phyloP scores from a whole-genome alignment of 1,139 yeast genomes.

The Arxiozyma bovina region DNA sequence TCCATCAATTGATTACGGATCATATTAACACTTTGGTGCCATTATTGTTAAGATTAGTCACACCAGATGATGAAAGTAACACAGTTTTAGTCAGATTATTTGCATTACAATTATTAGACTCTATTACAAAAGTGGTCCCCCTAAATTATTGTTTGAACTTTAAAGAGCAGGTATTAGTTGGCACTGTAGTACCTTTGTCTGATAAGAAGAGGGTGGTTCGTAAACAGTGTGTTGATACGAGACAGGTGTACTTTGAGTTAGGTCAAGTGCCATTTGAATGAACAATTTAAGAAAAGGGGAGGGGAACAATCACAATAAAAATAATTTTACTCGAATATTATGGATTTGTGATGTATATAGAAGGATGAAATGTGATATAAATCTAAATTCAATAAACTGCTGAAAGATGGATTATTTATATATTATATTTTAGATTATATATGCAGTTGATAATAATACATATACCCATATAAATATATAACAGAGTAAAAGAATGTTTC shows the following conservation, averaged over 20 bases:
- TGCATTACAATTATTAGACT: constrained; percentile 48
- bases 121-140: constrained; percentile 36
- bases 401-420: neutral
- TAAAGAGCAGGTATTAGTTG: constrained; percentile 42
- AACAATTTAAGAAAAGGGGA: neutral
- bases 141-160: constrained; percentile 44
- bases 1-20: constrained; percentile 41
- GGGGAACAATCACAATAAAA: neutral
- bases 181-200: constrained; percentile 49
- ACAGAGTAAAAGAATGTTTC: neutral
- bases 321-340: neutral
- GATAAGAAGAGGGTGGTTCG: constrained; percentile 71
- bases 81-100: constrained; percentile 44
- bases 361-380: neutral
- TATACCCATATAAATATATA: no score
- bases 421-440: neutral
- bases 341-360: neutral
- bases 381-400: neutral
- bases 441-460: neutral
- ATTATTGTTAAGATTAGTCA: constrained; percentile 38
- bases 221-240: constrained; percentile 63
- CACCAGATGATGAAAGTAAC: constrained; percentile 22
- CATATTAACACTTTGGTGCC: constrained; percentile 54
- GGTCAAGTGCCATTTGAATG: constrained; percentile 31
- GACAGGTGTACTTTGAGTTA: constrained; percentile 62